Conservation (phyloP, 805 yeast species). For the Metschnikowia drakensbergensis region DNA sequence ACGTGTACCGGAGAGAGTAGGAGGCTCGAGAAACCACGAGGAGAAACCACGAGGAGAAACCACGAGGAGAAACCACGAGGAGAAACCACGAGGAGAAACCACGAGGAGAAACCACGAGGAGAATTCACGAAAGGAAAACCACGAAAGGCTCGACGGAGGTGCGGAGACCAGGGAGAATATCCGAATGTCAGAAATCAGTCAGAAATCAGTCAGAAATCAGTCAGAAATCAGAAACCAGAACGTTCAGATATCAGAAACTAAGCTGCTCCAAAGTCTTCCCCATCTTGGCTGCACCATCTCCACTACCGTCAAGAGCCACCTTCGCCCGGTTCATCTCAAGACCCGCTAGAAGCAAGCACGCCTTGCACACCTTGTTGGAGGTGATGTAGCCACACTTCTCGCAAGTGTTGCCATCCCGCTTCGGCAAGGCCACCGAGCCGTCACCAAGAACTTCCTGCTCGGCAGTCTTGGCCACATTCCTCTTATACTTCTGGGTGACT, state of each 20-base stretch:
- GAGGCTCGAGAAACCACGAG: too few species aligned
- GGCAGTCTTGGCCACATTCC: slow-evolving; percentile 10
- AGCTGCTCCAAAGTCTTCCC: slow-evolving; percentile 61
- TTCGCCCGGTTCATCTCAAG: slow-evolving; percentile 73
- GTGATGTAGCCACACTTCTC: slow-evolving; percentile 90
- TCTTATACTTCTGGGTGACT: slow-evolving; percentile 33
- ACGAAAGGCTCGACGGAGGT: too few species aligned
- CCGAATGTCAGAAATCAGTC: neutral
- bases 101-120: too few species aligned
- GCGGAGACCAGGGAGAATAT: too few species aligned
- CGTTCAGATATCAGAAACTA: slow-evolving; percentile 46
- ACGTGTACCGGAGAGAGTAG: slow-evolving; percentile 17
- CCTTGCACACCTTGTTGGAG: slow-evolving; percentile 85
- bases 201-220: neutral
- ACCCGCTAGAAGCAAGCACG: slow-evolving; percentile 84
- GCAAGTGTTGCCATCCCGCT: slow-evolving; percentile 66
- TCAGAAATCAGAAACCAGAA: too few species aligned
- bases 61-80: too few species aligned
- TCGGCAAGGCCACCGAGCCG: slow-evolving; percentile 53
- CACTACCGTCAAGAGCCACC: slow-evolving; percentile 51
- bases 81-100: too few species aligned
- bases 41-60: too few species aligned
- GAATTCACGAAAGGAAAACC: too few species aligned
- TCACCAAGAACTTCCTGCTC: slow-evolving; percentile 57
- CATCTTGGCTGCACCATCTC: slow-evolving; percentile 62